These are phyloP conservation scores for Eucalyptus viminalis DNA, from an alignment of 345 rosid species.

Conservation along the genomic window DNA sequence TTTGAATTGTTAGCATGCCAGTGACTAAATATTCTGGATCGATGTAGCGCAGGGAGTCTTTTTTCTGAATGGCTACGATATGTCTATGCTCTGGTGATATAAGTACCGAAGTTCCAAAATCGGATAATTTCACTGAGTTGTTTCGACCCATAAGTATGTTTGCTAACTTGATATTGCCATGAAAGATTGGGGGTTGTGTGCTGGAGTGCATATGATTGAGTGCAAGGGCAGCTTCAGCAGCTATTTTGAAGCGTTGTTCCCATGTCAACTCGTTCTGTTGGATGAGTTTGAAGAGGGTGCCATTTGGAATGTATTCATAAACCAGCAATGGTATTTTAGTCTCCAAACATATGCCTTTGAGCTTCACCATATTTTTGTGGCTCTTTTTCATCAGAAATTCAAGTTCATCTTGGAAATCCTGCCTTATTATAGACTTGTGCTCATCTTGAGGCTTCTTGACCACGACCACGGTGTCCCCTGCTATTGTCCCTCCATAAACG, in stretches of 20 bases:
- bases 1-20: too few species aligned
- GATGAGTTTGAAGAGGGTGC: neutral
- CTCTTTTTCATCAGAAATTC: accelerated
- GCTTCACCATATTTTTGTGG: neutral
- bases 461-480: neutral
- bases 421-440: neutral
- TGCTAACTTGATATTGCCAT: neutral
- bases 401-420: too few species aligned
- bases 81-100: neutral
- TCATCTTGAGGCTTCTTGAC: neutral
- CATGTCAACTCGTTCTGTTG: accelerated
- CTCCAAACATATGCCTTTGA: neutral
- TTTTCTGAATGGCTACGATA: neutral
- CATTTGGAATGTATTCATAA: neutral
- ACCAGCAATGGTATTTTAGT: neutral
- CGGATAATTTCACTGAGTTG: neutral
- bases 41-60: too few species aligned
- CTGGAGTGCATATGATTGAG: accelerated
- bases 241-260: neutral
- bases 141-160: neutral
- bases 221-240: neutral
- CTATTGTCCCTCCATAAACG: accelerated
- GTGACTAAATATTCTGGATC: too few species aligned
- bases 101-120: neutral
- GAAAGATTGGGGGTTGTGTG: accelerated